phyloP scores from a whole-genome alignment of 2,329 filamentous ascomycete species.

The Colletotrichum eleusines region DNA sequence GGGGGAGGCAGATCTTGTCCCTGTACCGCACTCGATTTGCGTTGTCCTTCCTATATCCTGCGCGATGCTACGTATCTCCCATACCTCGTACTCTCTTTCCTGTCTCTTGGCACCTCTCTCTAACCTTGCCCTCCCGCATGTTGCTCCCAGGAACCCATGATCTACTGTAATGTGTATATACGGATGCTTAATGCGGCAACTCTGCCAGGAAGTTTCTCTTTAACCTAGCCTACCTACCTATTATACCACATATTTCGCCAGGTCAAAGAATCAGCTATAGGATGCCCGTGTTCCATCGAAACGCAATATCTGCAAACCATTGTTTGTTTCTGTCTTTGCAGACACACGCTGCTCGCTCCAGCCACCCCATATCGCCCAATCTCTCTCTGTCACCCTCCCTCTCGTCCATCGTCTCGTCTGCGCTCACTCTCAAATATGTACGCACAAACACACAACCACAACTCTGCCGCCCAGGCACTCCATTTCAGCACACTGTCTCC shows the following conservation, averaged over 20 bases:
- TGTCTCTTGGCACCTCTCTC: background rate
- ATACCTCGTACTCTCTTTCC: background rate
- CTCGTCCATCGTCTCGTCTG: background rate
- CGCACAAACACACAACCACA: slow-evolving; percentile 24
- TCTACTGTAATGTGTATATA: background rate
- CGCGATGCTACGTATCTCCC: background rate
- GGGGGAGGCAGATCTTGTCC: slow-evolving; percentile 10
- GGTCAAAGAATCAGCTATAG: slow-evolving; percentile 7
- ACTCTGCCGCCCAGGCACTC: background rate
- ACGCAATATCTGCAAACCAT: slow-evolving; percentile 37
- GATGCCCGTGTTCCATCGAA: slow-evolving; percentile 35
- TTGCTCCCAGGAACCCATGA: background rate
- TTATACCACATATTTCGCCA: slow-evolving; percentile 1
- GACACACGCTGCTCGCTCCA: slow-evolving; percentile 13
- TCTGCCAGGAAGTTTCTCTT: background rate
- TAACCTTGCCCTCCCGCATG: background rate
- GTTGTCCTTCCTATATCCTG: background rate
- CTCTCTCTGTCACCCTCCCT: background rate
- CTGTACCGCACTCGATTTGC: slow-evolving; percentile 22
- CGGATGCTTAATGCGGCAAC: background rate
- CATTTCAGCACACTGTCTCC: slow-evolving; percentile 10
- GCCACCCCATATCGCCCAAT: background rate
- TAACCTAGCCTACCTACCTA: background rate
- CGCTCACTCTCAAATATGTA: slow-evolving; percentile 13
- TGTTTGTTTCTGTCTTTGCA: slow-evolving; percentile 39